phyloP scores from a whole-genome alignment of 1,139 yeast genomes.

The Arxiozyma slooffiae region DNA sequence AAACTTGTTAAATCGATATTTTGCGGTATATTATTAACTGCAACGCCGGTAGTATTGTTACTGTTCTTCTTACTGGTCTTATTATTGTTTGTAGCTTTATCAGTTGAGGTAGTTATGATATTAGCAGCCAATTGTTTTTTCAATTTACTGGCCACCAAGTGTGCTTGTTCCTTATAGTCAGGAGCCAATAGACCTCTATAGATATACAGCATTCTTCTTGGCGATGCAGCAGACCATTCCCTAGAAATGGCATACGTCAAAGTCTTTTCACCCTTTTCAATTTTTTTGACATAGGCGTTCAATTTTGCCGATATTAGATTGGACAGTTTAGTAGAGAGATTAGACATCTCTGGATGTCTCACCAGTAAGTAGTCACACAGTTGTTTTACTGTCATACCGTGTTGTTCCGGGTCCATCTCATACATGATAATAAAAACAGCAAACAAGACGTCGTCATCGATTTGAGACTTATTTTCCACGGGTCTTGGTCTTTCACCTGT shows the following conservation, averaged over 20 bases:
- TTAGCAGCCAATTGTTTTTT: constrained; percentile 12
- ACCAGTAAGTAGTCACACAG: constrained; percentile 65
- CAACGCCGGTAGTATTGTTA: no score
- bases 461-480: constrained; percentile 47
- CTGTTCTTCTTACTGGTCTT: not conserved
- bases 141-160: constrained; percentile 37
- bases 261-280: constrained; percentile 65
- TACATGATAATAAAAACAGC: constrained; percentile 63
- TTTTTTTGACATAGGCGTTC: constrained; percentile 74
- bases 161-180: constrained; percentile 62
- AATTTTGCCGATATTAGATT: constrained; percentile 71
- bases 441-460: constrained; percentile 66
- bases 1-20: not conserved
- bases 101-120: not conserved
- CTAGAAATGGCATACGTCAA: constrained; percentile 65
- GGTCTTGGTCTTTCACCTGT: constrained; percentile 75
- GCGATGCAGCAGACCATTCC: constrained; percentile 85
- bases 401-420: constrained; percentile 56
- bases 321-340: constrained; percentile 67
- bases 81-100: not conserved
- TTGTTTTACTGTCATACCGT: constrained; percentile 80
- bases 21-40: not conserved
- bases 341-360: constrained; percentile 74
- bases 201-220: constrained; percentile 79
- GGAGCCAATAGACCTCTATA: constrained; percentile 67